Percentiles rank a stretch among this genome's conserved stretches.
phyloP scores from a whole-genome alignment of 768 basidiomycete species.

The Boletus eberwhitei region DNA sequence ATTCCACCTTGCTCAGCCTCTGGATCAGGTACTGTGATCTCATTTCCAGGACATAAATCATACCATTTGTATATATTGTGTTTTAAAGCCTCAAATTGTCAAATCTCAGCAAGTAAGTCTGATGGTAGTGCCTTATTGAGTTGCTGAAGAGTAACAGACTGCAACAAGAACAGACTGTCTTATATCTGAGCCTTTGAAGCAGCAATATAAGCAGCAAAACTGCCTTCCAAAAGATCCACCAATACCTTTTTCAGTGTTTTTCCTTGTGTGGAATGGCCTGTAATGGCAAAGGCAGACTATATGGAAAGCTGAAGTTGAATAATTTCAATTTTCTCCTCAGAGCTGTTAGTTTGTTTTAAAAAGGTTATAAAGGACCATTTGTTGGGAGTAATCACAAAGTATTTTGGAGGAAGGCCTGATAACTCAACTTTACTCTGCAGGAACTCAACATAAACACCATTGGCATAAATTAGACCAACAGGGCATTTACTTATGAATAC shows the following conservation, averaged over 20 bases:
- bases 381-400: constrained; percentile 16
- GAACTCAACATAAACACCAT: neutral
- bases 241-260: constrained; percentile 23
- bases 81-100: too few relatives aligned
- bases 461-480: neutral
- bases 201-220: constrained; percentile 31
- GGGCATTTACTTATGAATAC: neutral
- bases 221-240: constrained; percentile 19
- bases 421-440: constrained; percentile 20
- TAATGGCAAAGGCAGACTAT: constrained; percentile 30
- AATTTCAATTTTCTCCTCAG: neutral
- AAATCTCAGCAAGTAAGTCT: too few relatives aligned
- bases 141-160: too few relatives aligned
- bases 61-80: too few relatives aligned
- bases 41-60: too few relatives aligned
- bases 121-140: too few relatives aligned
- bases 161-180: too few relatives aligned
- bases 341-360: too few relatives aligned
- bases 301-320: constrained; percentile 18
- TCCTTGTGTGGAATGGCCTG: constrained; percentile 33
- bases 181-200: too few relatives aligned
- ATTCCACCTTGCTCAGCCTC: too few relatives aligned
- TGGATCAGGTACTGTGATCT: too few relatives aligned
- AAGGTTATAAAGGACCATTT: constrained; percentile 8
- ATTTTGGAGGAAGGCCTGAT: constrained; percentile 9